A percentile compares a stretch with the other conserved stretches of the same genome.
Evolutionary conservation across 441 rosid genomes (phyloP).

Genomic region (Jatropha multifida): DNA sequence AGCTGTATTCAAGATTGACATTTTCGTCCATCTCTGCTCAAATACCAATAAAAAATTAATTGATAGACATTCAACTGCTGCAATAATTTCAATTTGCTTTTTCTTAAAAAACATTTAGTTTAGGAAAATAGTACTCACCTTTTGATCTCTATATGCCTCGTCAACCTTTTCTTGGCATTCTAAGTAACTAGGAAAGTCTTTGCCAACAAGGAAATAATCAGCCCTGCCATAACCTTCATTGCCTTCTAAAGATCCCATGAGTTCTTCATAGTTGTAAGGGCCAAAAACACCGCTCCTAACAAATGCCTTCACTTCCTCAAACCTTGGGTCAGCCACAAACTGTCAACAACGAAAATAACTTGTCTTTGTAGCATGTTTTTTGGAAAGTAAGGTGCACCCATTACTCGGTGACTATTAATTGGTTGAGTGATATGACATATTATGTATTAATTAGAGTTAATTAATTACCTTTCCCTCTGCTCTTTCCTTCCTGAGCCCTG

Average conservation of each 20-base stretch:
- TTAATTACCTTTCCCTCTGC: slow-evolving; percentile 69
- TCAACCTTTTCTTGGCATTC: slow-evolving; percentile 61
- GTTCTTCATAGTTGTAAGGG: slow-evolving; percentile 59
- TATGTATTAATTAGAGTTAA: background rate
- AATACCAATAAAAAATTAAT: background rate
- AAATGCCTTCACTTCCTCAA: slow-evolving; percentile 72
- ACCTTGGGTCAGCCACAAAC: slow-evolving; percentile 71
- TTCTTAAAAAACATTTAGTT: no score
- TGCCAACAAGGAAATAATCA: slow-evolving; percentile 60
- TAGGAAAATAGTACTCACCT: slow-evolving; percentile 28
- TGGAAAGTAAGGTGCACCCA: no score
- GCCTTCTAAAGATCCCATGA: slow-evolving; percentile 59
- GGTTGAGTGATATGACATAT: background rate
- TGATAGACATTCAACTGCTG: background rate
- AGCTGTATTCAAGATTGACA: slow-evolving; percentile 60
- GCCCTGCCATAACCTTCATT: slow-evolving; percentile 53
- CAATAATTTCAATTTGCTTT: no score
- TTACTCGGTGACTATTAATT: no score
- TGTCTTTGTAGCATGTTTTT: no score
- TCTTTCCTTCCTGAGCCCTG: slow-evolving; percentile 74
- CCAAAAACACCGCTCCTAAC: slow-evolving; percentile 75
- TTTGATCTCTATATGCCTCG: slow-evolving; percentile 51
- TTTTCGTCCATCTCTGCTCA: slow-evolving; percentile 54
- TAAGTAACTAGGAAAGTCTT: slow-evolving; percentile 56
- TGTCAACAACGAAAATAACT: slow-evolving; percentile 24